phyloP scores from a whole-genome alignment of 441 rosid species.

The Raphanus hybrid region DNA sequence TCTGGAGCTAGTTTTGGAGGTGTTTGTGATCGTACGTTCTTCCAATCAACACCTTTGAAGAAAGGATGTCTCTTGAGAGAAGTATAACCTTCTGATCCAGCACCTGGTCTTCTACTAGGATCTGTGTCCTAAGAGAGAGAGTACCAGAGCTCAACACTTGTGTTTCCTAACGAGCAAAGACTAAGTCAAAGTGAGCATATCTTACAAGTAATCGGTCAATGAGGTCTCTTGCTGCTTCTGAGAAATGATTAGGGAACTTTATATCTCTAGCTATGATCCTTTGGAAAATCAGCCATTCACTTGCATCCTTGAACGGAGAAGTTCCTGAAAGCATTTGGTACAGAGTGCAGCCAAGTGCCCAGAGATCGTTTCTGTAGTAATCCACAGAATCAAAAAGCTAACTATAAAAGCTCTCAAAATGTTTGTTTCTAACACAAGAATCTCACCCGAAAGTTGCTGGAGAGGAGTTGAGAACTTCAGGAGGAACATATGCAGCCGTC shows the following conservation, averaged over 20 bases:
- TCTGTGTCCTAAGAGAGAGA: conserved; percentile 74
- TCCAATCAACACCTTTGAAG: conserved; percentile 90
- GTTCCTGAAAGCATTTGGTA: conserved; percentile 99
- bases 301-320: conserved; percentile 98
- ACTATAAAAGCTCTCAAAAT: neutral
- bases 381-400: conserved; percentile 16
- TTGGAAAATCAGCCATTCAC: conserved; percentile 99
- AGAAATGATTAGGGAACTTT: conserved; percentile 89
- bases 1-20: conserved; percentile 90
- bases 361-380: conserved; percentile 89
- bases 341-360: conserved; percentile 99
- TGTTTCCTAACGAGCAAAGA: conserved; percentile 15
- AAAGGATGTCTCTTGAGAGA: conserved; percentile 89
- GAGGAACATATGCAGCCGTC: conserved; percentile 99
- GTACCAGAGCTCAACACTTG: conserved; percentile 2
- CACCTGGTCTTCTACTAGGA: conserved; percentile 93
- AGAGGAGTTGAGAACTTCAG: conserved; percentile 98
- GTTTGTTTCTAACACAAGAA: too few species aligned
- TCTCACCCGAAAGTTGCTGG: too few species aligned
- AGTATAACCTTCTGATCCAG: conserved; percentile 87
- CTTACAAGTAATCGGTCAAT: conserved; percentile 89
- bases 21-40: conserved; percentile 65
- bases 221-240: conserved; percentile 88
- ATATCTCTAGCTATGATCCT: conserved; percentile 97
- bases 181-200: conserved; percentile 25